Evolutionary conservation across 495 filamentous ascomycete genomes (phyloP).

Genomic region (Neurospora africana): DNA sequence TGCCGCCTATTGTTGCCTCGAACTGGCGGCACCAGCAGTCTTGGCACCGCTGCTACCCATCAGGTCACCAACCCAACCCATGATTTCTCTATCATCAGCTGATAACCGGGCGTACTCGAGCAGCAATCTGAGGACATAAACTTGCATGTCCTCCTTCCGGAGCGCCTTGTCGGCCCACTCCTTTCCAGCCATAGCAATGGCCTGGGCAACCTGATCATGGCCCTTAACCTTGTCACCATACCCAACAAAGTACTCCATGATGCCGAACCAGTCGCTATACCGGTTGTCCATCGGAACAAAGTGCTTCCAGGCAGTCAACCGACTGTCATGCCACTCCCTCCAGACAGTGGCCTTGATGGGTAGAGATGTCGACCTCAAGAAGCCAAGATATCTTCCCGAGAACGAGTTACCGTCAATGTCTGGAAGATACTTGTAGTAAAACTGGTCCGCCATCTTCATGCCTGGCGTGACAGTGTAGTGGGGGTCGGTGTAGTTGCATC

Average conservation of each 20-base stretch:
- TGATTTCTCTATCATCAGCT: conserved; percentile 53
- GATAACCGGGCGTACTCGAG: conserved; percentile 60
- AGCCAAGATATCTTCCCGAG: conserved; percentile 59
- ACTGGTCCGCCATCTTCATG: conserved; percentile 45
- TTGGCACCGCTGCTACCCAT: background rate
- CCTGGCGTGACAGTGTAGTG: conserved; percentile 30
- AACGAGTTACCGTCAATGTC: conserved; percentile 69
- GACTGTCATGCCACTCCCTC: conserved; percentile 64
- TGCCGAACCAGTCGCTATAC: conserved; percentile 62
- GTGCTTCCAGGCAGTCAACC: conserved; percentile 61
- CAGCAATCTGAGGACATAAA: conserved; percentile 58
- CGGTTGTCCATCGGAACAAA: conserved; percentile 81
- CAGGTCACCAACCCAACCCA: conserved; percentile 54
- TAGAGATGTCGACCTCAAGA: conserved; percentile 51
- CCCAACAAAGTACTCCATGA: conserved; percentile 74
- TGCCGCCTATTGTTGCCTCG: background rate
- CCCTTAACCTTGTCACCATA: conserved; percentile 21
- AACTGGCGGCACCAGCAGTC: background rate
- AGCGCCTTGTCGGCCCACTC: conserved; percentile 62
- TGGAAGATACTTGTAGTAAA: conserved; percentile 49
- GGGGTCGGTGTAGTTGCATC: conserved; percentile 41
- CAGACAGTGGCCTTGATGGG: conserved; percentile 66
- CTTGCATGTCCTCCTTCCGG: conserved; percentile 59
- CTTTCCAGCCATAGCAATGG: conserved; percentile 52
- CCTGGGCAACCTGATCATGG: conserved; percentile 35